Evolutionary conservation across 352 stramenopile species (phyloP), one percentile per base, ranked within the genome.

Genomic region (Phytopythium litorale): DNA sequence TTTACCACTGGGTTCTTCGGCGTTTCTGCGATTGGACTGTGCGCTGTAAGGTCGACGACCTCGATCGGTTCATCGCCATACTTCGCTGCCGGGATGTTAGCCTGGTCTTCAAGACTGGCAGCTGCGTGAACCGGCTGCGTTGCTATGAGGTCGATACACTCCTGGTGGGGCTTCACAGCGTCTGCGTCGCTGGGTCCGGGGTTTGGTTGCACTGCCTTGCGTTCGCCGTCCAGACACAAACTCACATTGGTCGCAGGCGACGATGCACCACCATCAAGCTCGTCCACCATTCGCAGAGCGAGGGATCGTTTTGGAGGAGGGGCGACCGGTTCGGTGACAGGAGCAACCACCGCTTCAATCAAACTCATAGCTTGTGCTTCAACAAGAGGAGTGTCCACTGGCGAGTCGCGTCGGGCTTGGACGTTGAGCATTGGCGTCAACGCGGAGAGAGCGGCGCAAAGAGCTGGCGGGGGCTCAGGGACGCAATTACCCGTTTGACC

Each of bases 401-500:
- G 30, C 21, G 13, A 33, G 4, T 21, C 46, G 6, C 19, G 19
- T 9, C 11, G 42, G 42, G 1, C 42, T 48, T 19, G 19, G 32
- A 19, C 9, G 3, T 33, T 15, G 12, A 12, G 46, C 23, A 9
- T 7, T 35, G 21, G 46, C 7, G 23, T n/a, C 13, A 11, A 15
- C 13, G 4, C 2, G 23, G 46, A 35, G 8, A 52, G 13, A 12
- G 13, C 0, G 9, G 46, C 21, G 46, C 46, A 35, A 7, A 38
- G 25, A 11, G 48, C 19, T 23, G 48, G 40, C 21, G 75, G 70
- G 0, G 63, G 63, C 19, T 65, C 42, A 23, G 75, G 72, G 12
- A 84, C 64, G 40, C 75, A 78, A 45, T 78, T 73, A 9, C 64
- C 69, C 21, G 45, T 61, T 19, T 18, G n/a, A 38, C 58, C 56